Percentiles rank a stretch among this genome's conserved stretches.
Evolutionary conservation across 2,329 filamentous ascomycete genomes (phyloP).

Genomic region (Ophiostoma ulmi): DNA sequence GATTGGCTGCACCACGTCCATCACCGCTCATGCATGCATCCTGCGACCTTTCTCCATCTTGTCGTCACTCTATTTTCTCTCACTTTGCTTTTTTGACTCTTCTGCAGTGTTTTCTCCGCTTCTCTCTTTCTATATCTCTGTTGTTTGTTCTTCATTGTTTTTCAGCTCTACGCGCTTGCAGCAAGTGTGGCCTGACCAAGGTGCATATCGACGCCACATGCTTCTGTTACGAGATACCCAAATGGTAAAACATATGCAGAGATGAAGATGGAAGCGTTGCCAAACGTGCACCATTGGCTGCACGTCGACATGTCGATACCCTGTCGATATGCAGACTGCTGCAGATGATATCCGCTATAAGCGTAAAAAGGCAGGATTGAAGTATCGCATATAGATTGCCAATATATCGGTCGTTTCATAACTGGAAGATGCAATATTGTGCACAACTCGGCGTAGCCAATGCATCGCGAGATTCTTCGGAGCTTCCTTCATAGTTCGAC

Average conservation of each 20-base stretch:
- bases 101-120: not conserved
- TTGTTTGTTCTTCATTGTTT: too few relatives aligned
- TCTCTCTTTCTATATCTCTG: not conserved
- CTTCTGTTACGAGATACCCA: too few relatives aligned
- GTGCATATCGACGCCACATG: too few relatives aligned
- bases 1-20: not conserved
- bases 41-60: not conserved
- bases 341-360: not conserved
- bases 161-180: too few relatives aligned
- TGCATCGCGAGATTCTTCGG: not conserved
- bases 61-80: not conserved
- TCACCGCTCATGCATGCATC: not conserved
- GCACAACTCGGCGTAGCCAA: not conserved
- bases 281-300: not conserved
- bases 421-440: not conserved
- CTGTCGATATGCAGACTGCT: not conserved
- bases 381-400: not conserved
- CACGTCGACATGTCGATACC: not conserved
- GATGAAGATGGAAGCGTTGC: too few relatives aligned
- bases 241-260: too few relatives aligned
- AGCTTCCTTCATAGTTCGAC: too few relatives aligned
- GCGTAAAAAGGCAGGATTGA: not conserved
- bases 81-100: not conserved
- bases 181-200: too few relatives aligned
- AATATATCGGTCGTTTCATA: not conserved